Base-by-base conservation (phyloP, 148 eudicot species). In the Tetragonia tetragonoides region DNA sequence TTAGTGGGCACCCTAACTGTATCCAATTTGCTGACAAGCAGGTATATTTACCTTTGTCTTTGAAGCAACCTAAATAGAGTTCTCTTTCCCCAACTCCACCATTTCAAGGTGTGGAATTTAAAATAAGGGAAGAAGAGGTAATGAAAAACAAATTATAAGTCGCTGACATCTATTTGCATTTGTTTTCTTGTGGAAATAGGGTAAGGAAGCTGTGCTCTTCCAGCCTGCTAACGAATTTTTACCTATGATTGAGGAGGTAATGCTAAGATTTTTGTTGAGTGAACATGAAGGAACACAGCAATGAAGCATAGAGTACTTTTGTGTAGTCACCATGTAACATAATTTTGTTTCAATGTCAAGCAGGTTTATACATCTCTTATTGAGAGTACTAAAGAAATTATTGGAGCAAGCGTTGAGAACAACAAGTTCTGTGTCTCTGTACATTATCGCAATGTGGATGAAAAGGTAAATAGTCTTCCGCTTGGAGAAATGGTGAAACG, bases 351-450 rank as follows among this genome's bases (percentile, higher is more conserved):
- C 44, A 44, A 10, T 59, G 72, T 15, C 68, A 69, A 44, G 66
- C 91, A 93, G 98, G 95, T 92, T 79, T 82, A 76, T 73, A 82
- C 83, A 76, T 89, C 94, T 56, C 93, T 95, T 66, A 77, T 95
- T 20, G 89, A 90, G 87, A 83, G 72, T 21, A 89, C 97, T 8
- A 85, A 87, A 78, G 90, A 87, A 24, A 90, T 96, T 34, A 54
- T 68, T 20, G 99, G 99, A 56, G 87, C 97, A 63, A 88, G 76
- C 21, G 97, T 96, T 72, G 98, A 96, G 87, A 88, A 93, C 86
- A 93, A 96, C 73, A 96, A 91, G 81, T 96, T 96, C 78, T 93
- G 98, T 77, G 88, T 93, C 68, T 93, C 99, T 24, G 98, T 96
- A 42, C 99, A 96, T 84, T 96, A 93, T 60, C 97, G 99, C 54